phyloP scores from a whole-genome alignment of 2,329 filamentous ascomycete species.

The Colletotrichum salicis region DNA sequence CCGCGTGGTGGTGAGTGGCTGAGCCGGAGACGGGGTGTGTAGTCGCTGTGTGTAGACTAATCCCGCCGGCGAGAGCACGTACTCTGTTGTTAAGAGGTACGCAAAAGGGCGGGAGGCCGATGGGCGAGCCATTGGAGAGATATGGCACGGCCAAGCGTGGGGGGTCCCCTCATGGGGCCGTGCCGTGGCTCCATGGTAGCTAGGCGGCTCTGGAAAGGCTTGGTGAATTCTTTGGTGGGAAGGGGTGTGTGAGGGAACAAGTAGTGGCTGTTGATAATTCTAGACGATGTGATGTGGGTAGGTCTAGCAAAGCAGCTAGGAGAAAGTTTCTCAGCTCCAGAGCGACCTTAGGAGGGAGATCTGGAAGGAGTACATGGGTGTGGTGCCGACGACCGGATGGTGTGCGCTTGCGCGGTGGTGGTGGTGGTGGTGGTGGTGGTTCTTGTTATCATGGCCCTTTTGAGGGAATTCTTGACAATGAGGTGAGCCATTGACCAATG shows the following conservation, averaged over 20 bases:
- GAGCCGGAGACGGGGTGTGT: background rate
- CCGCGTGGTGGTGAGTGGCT: background rate
- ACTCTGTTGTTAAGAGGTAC: background rate
- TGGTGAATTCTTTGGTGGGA: background rate
- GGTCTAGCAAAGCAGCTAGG: background rate
- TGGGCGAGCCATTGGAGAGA: background rate
- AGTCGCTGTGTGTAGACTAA: background rate
- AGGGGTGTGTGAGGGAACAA: background rate
- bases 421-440: background rate
- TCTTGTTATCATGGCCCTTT: background rate
- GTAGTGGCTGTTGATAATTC: too few species aligned
- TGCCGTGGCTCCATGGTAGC: background rate
- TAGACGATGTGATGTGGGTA: background rate
- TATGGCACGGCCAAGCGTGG: background rate
- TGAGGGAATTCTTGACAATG: background rate
- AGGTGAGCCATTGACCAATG: conserved; percentile 4
- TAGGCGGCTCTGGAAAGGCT: conserved; percentile 4
- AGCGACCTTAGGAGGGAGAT: background rate
- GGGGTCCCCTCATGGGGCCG: background rate
- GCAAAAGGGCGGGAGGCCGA: background rate
- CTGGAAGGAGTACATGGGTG: background rate
- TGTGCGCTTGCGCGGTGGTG: background rate
- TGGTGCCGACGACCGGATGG: background rate
- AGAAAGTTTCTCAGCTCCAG: background rate
- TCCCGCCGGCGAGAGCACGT: background rate